A percentile compares a stretch with the other conserved stretches of the same genome.
These are phyloP conservation scores for Lunasporangiospora selenospora DNA, from an alignment of 192 early-diverging fungal genomes.

Conservation along the genomic window DNA sequence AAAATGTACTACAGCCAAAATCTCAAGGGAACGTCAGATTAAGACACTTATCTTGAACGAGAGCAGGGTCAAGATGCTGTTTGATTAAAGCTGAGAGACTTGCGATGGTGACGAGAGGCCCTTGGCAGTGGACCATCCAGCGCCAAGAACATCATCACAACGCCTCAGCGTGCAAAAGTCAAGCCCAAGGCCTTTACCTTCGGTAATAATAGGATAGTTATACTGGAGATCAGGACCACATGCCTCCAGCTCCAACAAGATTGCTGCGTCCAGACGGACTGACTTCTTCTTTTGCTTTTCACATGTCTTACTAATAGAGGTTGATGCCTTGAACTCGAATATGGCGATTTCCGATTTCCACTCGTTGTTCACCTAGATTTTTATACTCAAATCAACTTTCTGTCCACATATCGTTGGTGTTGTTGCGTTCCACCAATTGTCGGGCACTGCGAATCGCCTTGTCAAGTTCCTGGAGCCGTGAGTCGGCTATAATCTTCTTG, in stretches of 20 bases:
- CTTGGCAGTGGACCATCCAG: slow-evolving; percentile 1
- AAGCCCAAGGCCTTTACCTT: not conserved
- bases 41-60: slow-evolving; percentile 3
- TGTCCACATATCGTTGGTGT: not conserved
- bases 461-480: too few relatives aligned
- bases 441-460: not conserved
- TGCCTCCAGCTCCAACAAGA: slow-evolving; percentile 2
- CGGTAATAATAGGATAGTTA: slow-evolving; percentile 6
- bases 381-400: not conserved
- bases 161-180: slow-evolving; percentile 12
- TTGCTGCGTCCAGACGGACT: slow-evolving; percentile 3
- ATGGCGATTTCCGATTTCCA: slow-evolving; percentile 9
- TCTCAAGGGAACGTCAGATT: too few relatives aligned
- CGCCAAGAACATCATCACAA: slow-evolving; percentile 1
- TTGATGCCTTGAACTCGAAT: slow-evolving; percentile 12
- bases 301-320: not conserved
- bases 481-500: too few relatives aligned
- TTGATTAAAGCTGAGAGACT: not conserved
- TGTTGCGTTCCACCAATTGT: not conserved
- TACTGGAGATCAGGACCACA: not conserved
- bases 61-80: too few relatives aligned
- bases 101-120: slow-evolving; percentile 1
- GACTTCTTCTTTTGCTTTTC: slow-evolving; percentile 7
- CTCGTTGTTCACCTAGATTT: slow-evolving; percentile 1
- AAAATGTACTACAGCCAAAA: slow-evolving; percentile 1